phyloP scores from a whole-genome alignment of 2,329 filamentous ascomycete genomes.

The Fusarium falciforme region DNA sequence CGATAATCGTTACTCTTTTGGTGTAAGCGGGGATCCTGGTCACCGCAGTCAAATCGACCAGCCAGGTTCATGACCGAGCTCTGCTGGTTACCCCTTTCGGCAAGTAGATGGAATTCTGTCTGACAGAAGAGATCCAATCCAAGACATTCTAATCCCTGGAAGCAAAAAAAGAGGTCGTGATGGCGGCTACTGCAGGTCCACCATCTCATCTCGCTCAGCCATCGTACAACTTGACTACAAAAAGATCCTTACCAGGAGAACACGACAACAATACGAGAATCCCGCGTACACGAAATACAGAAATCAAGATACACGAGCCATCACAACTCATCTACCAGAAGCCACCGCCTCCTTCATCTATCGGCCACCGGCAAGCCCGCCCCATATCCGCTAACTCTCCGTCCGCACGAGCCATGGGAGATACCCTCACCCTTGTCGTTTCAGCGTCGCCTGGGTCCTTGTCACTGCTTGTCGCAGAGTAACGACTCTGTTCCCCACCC shows the following conservation, averaged over 20 bases:
- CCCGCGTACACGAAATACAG: background rate
- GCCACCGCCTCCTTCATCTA: conserved; percentile 18
- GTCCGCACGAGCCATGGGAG: background rate
- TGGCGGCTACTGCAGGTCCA: conserved; percentile 7
- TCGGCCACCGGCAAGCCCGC: conserved; percentile 18
- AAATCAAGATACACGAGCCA: background rate
- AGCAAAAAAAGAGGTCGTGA: conserved; percentile 2
- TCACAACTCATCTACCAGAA: background rate
- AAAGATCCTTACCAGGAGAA: background rate
- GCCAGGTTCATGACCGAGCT: conserved; percentile 25
- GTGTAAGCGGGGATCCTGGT: conserved; percentile 16
- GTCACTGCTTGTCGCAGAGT: conserved; percentile 32
- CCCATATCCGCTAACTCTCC: background rate
- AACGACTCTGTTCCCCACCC: conserved; percentile 25
- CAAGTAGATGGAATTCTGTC: conserved; percentile 5
- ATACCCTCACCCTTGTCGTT: conserved; percentile 26
- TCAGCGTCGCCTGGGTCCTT: conserved; percentile 32
- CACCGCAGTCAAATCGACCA: conserved; percentile 14
- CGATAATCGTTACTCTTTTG: background rate
- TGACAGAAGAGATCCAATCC: conserved; percentile 6
- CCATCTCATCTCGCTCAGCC: conserved; percentile 3
- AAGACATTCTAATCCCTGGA: background rate
- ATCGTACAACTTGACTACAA: background rate
- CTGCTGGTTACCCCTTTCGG: conserved; percentile 15
- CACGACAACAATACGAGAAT: background rate